Conservation (phyloP, 768 basidiomycete species). For the Leucocoprinus birnbaumii region DNA sequence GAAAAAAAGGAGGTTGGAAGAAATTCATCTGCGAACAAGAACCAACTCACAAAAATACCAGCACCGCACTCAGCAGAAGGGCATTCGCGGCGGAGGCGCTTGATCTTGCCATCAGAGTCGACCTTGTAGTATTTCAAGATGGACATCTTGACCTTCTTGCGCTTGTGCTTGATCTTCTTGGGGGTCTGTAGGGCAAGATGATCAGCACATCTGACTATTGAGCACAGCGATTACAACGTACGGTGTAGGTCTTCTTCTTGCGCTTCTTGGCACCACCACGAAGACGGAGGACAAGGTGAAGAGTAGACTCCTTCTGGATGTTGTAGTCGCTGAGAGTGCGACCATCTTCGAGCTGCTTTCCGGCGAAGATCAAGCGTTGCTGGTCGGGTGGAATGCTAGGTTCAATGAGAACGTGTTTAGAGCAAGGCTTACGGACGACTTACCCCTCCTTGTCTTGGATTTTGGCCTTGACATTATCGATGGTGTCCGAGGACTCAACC, state of each 20-base stretch:
- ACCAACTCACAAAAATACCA: constrained; percentile 70
- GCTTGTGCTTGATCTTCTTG: constrained; percentile 99
- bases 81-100: constrained; percentile 98
- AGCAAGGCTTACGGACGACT: constrained; percentile 20
- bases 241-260: constrained; percentile 99
- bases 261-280: constrained; percentile 99
- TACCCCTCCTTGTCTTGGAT: constrained; percentile 98
- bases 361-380: constrained; percentile 98
- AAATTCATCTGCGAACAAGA: constrained; percentile 8
- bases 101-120: constrained; percentile 99
- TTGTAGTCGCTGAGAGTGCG: constrained; percentile 94
- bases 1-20: constrained; percentile 22
- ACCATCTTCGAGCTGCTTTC: constrained; percentile 99
- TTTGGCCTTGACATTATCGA: constrained; percentile 97
- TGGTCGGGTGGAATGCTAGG: constrained; percentile 86
- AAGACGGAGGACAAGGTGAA: constrained; percentile 95
- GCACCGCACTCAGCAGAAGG: constrained; percentile 81
- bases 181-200: constrained; percentile 58
- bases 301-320: constrained; percentile 99
- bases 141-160: constrained; percentile 99
- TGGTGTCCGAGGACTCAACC: constrained; percentile 96
- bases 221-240: constrained; percentile 31
- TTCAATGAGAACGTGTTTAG: not conserved
- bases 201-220: not conserved
- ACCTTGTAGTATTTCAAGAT: constrained; percentile 99